Evolutionary conservation across 345 rosid species (phyloP), one percentile per base, ranked within the genome.

Genomic region (Ailanthus altissimus): DNA sequence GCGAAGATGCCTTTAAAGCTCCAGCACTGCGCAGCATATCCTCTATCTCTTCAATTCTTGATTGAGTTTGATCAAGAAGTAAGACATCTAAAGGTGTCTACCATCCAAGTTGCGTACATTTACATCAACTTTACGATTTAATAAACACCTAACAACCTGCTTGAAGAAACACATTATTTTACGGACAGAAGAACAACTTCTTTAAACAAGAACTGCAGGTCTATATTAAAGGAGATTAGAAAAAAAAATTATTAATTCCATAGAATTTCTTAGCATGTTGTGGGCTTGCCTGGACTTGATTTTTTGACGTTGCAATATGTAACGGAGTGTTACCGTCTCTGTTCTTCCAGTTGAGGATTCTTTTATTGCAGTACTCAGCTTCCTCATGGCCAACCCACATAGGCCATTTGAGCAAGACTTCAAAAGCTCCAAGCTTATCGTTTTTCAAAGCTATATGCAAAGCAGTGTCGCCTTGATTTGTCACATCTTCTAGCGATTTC

Each of bases 281-380:
- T n/a, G n/a, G n/a, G n/a, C 25, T 58, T 58, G 12, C 62, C 36
- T 58, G 36, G 36, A 58, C 6, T 23, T 58, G 62, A 25, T 5
- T 58, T 25, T 58, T 58, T 11, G 62, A 58, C 13, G 62, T 25
- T 12, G 36, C 36, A 2, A 23, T 23, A 32, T 58, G 62, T 58
- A 58, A 18, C 46, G 68, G 54, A 9, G 85, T 79, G 78, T 74
- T 66, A 11, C 80, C 81, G 16, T 81, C 77, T 28, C 80, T 77
- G 23, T 81, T 70, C 72, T 69, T 73, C 51, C 68, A 14, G 75
- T 84, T 79, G 56, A 58, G 62, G 62, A 58, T 23, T 58, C 62
- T 58, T 58, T 58, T 4, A 11, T 25, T 58, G 62, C 13, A 21
- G 15, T 23, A 13, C 4, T 76, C 10, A 8, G 67, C 75, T 47